Conservation (phyloP, 768 basidiomycete genomes). For the Candolleomyces efflorescens region DNA sequence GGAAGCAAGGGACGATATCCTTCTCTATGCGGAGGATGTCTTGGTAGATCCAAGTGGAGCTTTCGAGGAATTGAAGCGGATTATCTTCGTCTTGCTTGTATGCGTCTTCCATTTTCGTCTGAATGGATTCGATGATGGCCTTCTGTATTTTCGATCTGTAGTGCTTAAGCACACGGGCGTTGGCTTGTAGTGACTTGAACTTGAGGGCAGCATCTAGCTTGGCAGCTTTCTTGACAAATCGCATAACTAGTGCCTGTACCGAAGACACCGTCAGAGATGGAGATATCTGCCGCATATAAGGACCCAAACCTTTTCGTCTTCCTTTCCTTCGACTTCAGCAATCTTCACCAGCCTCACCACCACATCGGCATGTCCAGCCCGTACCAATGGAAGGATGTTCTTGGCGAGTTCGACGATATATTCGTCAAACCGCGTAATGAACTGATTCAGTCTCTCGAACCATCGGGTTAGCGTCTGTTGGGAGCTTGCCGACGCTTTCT, state of each 20-base stretch:
- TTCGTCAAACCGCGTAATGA: constrained; percentile 80
- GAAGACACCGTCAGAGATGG: constrained; percentile 4
- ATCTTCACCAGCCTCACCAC: constrained; percentile 92
- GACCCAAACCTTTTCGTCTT: constrained; percentile 82
- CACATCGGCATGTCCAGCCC: constrained; percentile 77
- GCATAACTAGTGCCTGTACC: constrained; percentile 82
- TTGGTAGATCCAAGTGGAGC: constrained; percentile 87
- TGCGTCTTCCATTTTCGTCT: constrained; percentile 62
- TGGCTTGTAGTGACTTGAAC: constrained; percentile 90
- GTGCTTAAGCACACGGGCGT: constrained; percentile 91
- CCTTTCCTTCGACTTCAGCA: constrained; percentile 86
- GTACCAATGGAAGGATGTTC: constrained; percentile 74
- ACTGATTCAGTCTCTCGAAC: constrained; percentile 81
- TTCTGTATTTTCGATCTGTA: constrained; percentile 89
- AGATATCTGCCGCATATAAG: background rate
- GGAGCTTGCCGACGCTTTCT: constrained; percentile 66
- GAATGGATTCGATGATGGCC: constrained; percentile 74
- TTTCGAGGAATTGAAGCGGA: constrained; percentile 70
- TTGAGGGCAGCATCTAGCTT: constrained; percentile 91
- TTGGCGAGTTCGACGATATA: constrained; percentile 76
- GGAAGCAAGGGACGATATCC: constrained; percentile 89
- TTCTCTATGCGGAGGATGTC: constrained; percentile 91
- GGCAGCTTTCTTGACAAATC: constrained; percentile 90
- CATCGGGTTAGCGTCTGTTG: constrained; percentile 66
- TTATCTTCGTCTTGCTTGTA: constrained; percentile 60